Conservation (phyloP, 208 protist genomes). For the Trypanosoma brucei region DNA sequence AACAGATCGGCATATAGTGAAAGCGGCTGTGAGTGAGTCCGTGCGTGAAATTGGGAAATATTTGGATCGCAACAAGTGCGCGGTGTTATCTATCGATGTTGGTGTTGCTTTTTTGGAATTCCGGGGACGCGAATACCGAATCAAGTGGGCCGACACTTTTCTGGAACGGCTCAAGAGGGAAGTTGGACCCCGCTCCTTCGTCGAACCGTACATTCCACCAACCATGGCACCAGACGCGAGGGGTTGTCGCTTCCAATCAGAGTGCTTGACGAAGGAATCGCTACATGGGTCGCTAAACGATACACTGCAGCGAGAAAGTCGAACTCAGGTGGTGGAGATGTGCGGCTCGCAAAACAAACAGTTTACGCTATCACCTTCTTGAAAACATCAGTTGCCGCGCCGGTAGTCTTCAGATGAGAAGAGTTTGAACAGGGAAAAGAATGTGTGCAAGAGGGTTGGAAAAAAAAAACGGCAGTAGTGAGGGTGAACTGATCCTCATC, state of each 20-base stretch:
- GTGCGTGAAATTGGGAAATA: conserved; percentile 85
- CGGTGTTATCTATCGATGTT: conserved; percentile 70
- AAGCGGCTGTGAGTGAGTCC: conserved; percentile 74
- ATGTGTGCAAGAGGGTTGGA: background rate
- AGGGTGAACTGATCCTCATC: too few relatives aligned
- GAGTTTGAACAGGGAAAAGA: background rate
- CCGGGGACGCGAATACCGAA: conserved; percentile 56
- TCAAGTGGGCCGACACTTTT: conserved; percentile 68
- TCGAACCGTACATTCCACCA: conserved; percentile 61
- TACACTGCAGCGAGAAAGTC: conserved; percentile 55
- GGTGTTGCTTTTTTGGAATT: conserved; percentile 70
- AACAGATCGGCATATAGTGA: conserved; percentile 58
- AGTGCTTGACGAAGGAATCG: conserved; percentile 31
- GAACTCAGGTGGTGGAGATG: conserved; percentile 53
- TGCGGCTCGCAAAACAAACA: conserved; percentile 62
- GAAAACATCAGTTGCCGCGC: background rate
- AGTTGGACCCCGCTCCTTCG: conserved; percentile 31
- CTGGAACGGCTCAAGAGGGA: conserved; percentile 30
- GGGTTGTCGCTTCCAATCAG: conserved; percentile 50
- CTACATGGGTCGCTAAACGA: conserved; percentile 32
- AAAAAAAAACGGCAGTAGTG: too few relatives aligned
- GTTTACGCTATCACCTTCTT: conserved; percentile 38
- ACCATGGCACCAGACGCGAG: conserved; percentile 47
- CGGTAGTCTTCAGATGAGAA: background rate
- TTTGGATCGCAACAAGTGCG: conserved; percentile 46